Conservation (phyloP, 768 basidiomycete species). For the Russula abietina region DNA sequence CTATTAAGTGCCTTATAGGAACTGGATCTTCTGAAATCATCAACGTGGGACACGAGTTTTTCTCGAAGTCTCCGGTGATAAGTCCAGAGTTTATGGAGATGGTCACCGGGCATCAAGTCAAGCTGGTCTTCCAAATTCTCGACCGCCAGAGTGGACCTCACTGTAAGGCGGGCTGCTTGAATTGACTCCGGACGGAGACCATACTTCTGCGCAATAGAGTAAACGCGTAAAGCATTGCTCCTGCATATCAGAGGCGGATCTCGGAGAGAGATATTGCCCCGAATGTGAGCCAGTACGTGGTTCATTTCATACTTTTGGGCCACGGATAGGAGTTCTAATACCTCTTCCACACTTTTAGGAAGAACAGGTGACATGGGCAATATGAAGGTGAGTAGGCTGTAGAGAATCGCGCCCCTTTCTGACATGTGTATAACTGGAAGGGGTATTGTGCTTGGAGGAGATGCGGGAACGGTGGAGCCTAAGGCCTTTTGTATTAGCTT, state of each 20-base stretch:
- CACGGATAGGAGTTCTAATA: constrained; percentile 4
- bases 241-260: not conserved
- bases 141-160: not conserved
- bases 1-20: not conserved
- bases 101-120: not conserved
- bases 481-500: constrained; percentile 23
- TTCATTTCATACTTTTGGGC: constrained; percentile 4
- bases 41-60: not conserved
- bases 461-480: not conserved
- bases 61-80: not conserved
- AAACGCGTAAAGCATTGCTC: not conserved
- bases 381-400: constrained; percentile 1
- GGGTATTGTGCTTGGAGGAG: not conserved
- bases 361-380: not conserved
- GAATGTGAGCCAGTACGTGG: not conserved
- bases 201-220: constrained; percentile 7
- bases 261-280: not conserved
- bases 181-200: not conserved
- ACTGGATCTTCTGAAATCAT: not conserved
- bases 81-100: constrained; percentile 8
- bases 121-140: constrained; percentile 4
- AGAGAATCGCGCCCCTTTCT: not conserved
- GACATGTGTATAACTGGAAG: not conserved
- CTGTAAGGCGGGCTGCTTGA: constrained; percentile 1
- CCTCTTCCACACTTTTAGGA: not conserved